phyloP scores from a whole-genome alignment of 805 yeast species.

The Schizosaccharomyces japonicus region DNA sequence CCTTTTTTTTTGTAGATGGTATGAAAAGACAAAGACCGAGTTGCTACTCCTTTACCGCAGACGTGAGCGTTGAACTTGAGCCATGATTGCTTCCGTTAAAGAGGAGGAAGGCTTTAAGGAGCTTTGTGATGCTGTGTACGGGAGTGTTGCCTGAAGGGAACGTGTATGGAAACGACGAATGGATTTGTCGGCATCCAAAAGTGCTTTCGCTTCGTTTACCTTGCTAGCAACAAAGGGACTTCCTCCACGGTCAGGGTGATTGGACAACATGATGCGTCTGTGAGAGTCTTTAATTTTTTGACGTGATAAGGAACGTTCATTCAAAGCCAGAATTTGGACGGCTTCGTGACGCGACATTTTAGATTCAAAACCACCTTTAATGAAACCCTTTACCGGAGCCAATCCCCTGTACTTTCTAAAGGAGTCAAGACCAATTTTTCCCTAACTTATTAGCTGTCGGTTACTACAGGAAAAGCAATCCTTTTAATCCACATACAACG shows the following conservation, averaged over 20 bases:
- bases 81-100: too few relatives aligned
- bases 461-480: not conserved
- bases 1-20: too few relatives aligned
- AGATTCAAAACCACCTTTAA: slow-evolving; percentile 74
- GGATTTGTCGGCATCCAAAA: slow-evolving; percentile 31
- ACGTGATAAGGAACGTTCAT: slow-evolving; percentile 18
- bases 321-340: slow-evolving; percentile 11
- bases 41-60: too few relatives aligned
- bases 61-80: too few relatives aligned
- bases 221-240: slow-evolving; percentile 60
- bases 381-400: slow-evolving; percentile 26
- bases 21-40: too few relatives aligned
- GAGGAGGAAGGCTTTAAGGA: too few relatives aligned
- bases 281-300: slow-evolving; percentile 40
- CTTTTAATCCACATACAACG: not conserved
- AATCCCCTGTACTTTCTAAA: slow-evolving; percentile 4
- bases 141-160: too few relatives aligned
- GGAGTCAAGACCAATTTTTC: slow-evolving; percentile 1
- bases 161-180: not conserved
- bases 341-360: slow-evolving; percentile 21
- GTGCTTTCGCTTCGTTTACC: slow-evolving; percentile 65
- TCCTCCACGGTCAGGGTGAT: slow-evolving; percentile 82
- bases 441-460: not conserved
- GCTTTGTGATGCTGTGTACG: too few relatives aligned
- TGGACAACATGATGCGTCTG: slow-evolving; percentile 50